Evolutionary conservation across 2,329 filamentous ascomycete species (phyloP).

Genomic region (Ceratocystis cubensis): DNA sequence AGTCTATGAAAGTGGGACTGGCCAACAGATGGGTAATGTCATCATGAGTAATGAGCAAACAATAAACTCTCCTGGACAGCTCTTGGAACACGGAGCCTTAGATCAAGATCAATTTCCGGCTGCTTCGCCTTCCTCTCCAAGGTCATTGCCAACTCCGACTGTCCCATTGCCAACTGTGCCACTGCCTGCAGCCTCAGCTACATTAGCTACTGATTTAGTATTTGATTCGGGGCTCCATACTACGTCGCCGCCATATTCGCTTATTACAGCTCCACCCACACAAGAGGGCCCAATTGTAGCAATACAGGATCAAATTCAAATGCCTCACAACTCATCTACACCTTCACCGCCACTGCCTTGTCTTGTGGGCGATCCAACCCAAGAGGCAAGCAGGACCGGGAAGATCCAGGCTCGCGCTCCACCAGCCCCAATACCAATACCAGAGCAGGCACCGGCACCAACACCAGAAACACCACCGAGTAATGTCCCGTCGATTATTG

Average conservation of each 20-base stretch:
- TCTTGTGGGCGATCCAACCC: neutral
- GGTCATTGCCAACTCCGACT: neutral
- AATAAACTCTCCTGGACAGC: neutral
- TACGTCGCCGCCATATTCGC: conserved; percentile 4
- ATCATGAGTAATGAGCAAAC: neutral
- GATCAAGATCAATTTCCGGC: neutral
- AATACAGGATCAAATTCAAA: neutral
- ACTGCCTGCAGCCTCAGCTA: neutral
- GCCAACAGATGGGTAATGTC: neutral
- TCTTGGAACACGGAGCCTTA: neutral
- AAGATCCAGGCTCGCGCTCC: neutral
- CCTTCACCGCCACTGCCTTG: neutral
- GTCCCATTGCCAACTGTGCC: neutral
- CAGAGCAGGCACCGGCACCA: neutral
- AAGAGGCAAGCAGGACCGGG: neutral
- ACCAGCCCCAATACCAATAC: neutral
- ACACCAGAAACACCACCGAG: neutral
- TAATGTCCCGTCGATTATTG: conserved; percentile 34
- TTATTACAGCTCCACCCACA: no score
- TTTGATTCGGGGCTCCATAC: neutral
- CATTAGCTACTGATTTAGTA: neutral
- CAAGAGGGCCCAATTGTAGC: neutral
- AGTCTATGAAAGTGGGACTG: neutral
- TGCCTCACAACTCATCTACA: neutral
- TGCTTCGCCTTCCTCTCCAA: neutral